A percentile compares a stretch with the other conserved stretches of the same genome.
phyloP scores from a whole-genome alignment of 805 yeast genomes.

The Saturnispora ahearnii region DNA sequence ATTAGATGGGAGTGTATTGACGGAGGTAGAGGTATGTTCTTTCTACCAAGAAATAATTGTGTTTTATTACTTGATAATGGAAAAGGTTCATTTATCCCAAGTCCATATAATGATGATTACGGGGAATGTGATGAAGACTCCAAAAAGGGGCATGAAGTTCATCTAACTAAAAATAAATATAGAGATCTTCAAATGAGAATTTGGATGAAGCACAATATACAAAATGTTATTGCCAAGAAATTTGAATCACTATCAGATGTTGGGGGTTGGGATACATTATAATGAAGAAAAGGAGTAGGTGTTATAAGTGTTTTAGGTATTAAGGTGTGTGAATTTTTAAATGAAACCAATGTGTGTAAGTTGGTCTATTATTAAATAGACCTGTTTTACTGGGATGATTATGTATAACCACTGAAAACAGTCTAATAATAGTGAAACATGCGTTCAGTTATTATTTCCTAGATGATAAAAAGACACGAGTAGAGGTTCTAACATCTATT shows the following conservation, averaged over 20 bases:
- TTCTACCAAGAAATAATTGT: conserved; percentile 61
- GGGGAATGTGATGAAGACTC: conserved; percentile 77
- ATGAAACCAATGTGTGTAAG: too few species aligned
- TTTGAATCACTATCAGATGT: conserved; percentile 72
- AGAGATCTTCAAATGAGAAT: conserved; percentile 54
- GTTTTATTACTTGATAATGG: conserved; percentile 57
- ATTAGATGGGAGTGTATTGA: conserved; percentile 51
- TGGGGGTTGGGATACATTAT: conserved; percentile 94
- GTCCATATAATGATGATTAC: conserved; percentile 79
- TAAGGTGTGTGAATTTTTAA: too few species aligned
- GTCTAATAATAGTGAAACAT: too few species aligned
- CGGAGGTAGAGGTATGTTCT: conserved; percentile 56
- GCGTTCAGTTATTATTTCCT: too few species aligned
- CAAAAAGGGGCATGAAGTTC: conserved; percentile 65
- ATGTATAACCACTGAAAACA: too few species aligned
- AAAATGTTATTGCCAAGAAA: conserved; percentile 68
- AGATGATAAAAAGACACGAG: too few species aligned
- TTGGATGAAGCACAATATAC: conserved; percentile 74
- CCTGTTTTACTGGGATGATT: too few species aligned
- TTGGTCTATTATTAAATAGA: too few species aligned
- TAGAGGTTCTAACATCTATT: too few species aligned
- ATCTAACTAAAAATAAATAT: conserved; percentile 52
- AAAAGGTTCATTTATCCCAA: conserved; percentile 74
- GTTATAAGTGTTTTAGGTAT: too few species aligned
- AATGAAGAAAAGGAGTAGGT: conserved; percentile 9